Evolutionary conservation across 768 basidiomycete genomes (phyloP).

Genomic region (Kwoniella shandongensis): DNA sequence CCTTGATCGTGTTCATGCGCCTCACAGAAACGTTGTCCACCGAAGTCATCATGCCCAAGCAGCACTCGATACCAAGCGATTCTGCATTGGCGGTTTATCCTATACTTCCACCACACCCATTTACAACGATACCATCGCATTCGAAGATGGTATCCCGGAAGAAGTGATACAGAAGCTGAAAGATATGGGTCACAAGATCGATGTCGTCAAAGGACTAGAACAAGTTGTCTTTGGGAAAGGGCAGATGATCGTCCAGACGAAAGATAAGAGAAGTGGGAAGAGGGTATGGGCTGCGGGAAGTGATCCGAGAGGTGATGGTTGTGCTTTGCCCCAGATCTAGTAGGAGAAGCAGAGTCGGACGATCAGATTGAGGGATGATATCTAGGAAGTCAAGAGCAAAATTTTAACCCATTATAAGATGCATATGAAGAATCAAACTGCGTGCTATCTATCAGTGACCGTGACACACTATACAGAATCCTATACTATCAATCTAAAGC

Average conservation of each 20-base stretch:
- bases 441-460: too few relatives aligned
- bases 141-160: constrained; percentile 30
- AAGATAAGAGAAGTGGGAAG: constrained; percentile 30
- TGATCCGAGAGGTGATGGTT: constrained; percentile 36
- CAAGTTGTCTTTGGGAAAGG: constrained; percentile 23
- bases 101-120: constrained; percentile 6
- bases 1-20: too few relatives aligned
- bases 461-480: too few relatives aligned
- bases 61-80: constrained; percentile 33
- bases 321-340: constrained; percentile 25
- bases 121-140: constrained; percentile 22
- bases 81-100: constrained; percentile 27
- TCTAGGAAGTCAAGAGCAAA: too few relatives aligned
- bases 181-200: constrained; percentile 24
- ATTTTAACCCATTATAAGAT: too few relatives aligned
- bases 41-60: constrained; percentile 31
- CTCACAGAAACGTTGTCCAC: constrained; percentile 26
- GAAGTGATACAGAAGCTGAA: constrained; percentile 19
- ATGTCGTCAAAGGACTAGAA: constrained; percentile 20
- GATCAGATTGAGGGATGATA: too few relatives aligned
- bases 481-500: too few relatives aligned
- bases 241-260: constrained; percentile 27
- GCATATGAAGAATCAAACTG: too few relatives aligned
- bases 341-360: too few relatives aligned
- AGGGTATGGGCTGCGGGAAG: constrained; percentile 34